These are phyloP conservation scores for Mucor sp. DNA, from an alignment of 371 early-diverging fungal genomes.

Conservation along the genomic window DNA sequence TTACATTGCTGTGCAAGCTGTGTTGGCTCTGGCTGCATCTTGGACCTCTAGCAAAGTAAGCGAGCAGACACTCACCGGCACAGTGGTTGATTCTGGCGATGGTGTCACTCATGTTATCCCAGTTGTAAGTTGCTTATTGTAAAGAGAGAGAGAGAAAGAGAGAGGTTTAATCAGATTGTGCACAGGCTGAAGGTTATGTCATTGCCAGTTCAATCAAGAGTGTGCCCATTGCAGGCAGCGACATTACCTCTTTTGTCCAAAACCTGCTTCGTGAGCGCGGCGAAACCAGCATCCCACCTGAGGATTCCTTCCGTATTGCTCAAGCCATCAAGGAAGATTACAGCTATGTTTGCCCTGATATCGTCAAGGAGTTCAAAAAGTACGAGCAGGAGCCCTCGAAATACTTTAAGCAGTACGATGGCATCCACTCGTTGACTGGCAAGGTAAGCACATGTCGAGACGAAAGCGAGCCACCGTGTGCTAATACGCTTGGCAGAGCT, in stretches of 20 bases:
- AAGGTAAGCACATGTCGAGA: slow-evolving; percentile 52
- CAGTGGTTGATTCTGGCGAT: slow-evolving; percentile 97
- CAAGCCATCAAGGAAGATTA: slow-evolving; percentile 95
- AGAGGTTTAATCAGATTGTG: not conserved
- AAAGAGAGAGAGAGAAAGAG: not conserved
- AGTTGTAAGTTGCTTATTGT: slow-evolving; percentile 62
- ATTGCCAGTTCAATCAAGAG: slow-evolving; percentile 97
- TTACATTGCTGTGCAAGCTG: slow-evolving; percentile 94
- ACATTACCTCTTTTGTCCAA: slow-evolving; percentile 96
- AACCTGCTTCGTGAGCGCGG: slow-evolving; percentile 94
- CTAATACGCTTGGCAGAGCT: slow-evolving; percentile 53
- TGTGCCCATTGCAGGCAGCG: slow-evolving; percentile 97
- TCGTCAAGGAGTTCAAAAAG: slow-evolving; percentile 95
- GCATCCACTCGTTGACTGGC: slow-evolving; percentile 83
- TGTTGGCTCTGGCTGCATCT: slow-evolving; percentile 87
- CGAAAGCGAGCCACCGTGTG: not conserved
- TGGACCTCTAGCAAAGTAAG: slow-evolving; percentile 83
- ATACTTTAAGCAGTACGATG: slow-evolving; percentile 85
- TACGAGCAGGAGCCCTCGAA: slow-evolving; percentile 89
- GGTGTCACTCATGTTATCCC: slow-evolving; percentile 99
- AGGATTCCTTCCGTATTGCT: slow-evolving; percentile 93
- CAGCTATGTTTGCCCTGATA: slow-evolving; percentile 95
- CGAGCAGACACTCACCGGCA: slow-evolving; percentile 91
- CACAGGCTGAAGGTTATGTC: slow-evolving; percentile 96
- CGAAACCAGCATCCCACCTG: slow-evolving; percentile 93